Conservation (phyloP, 176 grass and related monocot genomes). For the Phyllostachys edulis region DNA sequence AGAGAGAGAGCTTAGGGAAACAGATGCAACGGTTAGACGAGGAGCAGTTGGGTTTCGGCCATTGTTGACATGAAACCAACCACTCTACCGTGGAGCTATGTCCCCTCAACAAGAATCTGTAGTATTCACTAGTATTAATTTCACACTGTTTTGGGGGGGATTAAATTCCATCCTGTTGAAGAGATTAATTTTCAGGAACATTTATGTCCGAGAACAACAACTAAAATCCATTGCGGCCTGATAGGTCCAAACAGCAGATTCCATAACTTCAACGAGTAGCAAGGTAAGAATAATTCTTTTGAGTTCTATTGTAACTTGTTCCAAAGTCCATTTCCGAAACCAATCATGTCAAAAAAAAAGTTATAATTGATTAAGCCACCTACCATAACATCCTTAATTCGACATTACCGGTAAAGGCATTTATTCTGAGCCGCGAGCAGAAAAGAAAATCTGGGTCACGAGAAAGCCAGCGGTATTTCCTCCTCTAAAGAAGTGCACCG, state of each 20-base stretch:
- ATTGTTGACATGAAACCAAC: neutral
- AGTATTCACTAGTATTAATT: neutral
- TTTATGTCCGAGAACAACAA: neutral
- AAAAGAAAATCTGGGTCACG: no score
- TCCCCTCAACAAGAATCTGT: neutral
- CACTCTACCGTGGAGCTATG: neutral
- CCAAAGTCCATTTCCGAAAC: neutral
- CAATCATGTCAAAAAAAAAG: constrained; percentile 9
- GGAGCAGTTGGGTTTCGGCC: neutral
- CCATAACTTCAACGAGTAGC: constrained; percentile 13
- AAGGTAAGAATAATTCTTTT: neutral
- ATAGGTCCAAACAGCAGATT: neutral
- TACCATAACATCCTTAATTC: constrained; percentile 13
- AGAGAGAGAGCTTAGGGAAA: no score
- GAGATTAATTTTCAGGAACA: neutral
- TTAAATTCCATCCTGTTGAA: neutral
- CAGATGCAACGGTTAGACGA: neutral
- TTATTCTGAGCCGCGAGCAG: no score
- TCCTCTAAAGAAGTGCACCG: no score
- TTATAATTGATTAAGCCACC: constrained; percentile 10
- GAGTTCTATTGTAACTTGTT: neutral
- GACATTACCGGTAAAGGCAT: no score
- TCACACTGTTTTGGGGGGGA: neutral
- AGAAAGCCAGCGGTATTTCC: no score
- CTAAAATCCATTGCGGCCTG: neutral